Conservation (phyloP, 2,329 filamentous ascomycete genomes). For the Cladosporium sp. region DNA sequence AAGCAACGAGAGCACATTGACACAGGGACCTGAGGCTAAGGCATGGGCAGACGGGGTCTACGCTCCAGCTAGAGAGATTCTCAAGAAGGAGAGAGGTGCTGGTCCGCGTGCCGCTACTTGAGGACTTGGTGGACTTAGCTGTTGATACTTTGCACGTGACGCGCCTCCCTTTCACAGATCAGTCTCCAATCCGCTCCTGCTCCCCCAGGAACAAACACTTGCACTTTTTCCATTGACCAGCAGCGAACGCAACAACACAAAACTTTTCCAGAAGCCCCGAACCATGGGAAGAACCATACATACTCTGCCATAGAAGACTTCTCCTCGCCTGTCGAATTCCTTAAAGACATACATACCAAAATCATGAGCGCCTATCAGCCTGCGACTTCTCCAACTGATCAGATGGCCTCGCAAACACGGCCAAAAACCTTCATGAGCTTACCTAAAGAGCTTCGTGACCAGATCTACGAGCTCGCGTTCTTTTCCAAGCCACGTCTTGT, state of each 20-base stretch:
- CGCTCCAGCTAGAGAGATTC: conserved; percentile 25
- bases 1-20: conserved; percentile 13
- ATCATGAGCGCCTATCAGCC: neutral
- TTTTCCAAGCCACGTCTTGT: neutral
- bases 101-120: neutral
- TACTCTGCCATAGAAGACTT: neutral
- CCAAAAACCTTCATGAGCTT: neutral
- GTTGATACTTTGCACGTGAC: neutral
- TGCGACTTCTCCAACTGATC: neutral
- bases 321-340: neutral
- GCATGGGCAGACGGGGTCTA: conserved; percentile 22
- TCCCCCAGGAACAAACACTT: neutral
- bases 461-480: neutral
- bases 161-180: neutral
- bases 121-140: neutral
- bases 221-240: neutral
- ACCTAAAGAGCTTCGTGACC: neutral
- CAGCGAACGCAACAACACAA: neutral
- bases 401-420: neutral
- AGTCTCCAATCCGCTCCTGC: neutral
- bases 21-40: conserved; percentile 18
- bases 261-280: neutral
- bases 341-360: neutral
- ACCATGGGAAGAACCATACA: neutral
- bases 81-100: conserved; percentile 14